phyloP scores from a whole-genome alignment of 257 asterid genomes.

The Solanum chiquidenum region DNA sequence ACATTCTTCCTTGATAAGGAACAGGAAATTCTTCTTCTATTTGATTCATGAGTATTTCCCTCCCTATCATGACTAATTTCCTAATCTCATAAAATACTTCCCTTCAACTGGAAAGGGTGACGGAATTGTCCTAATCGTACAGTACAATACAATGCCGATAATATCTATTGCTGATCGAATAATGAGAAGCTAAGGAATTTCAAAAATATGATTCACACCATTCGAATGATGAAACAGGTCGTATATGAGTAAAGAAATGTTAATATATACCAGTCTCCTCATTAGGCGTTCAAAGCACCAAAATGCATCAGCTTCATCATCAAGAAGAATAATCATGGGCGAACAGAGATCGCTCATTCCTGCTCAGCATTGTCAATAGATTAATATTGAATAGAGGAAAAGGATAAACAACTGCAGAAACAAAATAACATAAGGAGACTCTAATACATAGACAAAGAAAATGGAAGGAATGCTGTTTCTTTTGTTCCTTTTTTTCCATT shows the following conservation, averaged over 20 bases:
- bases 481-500: background rate
- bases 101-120: no score
- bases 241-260: background rate
- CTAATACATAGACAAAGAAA: background rate
- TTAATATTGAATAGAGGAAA: background rate
- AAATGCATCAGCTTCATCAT: slow-evolving; percentile 86
- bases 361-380: slow-evolving; percentile 27
- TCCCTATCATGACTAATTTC: no score
- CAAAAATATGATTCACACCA: background rate
- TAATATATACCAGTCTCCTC: slow-evolving; percentile 61
- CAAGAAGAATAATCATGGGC: slow-evolving; percentile 85
- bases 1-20: no score
- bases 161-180: background rate
- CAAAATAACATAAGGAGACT: background rate
- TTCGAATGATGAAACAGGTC: background rate
- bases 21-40: no score
- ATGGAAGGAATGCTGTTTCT: background rate
- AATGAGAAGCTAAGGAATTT: background rate
- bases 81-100: no score
- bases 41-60: no score
- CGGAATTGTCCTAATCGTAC: background rate
- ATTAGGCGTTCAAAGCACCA: slow-evolving; percentile 94
- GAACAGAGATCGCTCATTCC: slow-evolving; percentile 99
- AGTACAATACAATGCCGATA: background rate
- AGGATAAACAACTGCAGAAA: background rate